Percentiles rank a stretch among this genome's conserved stretches.
Evolutionary conservation across 257 asterid species (phyloP).

Genomic region (Misopates orontium): DNA sequence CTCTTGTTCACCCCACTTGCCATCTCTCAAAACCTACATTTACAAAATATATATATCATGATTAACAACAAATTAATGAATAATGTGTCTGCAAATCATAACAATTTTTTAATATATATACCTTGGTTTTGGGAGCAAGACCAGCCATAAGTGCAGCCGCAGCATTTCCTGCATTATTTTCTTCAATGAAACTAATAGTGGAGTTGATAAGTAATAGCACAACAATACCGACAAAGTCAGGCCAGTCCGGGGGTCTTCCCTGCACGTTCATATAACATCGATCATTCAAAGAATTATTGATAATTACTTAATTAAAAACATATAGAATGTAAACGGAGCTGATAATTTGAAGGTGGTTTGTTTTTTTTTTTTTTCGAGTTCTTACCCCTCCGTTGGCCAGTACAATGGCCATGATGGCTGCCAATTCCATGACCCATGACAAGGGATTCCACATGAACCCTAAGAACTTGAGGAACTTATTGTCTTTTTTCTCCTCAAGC

Average conservation of each 20-base stretch:
- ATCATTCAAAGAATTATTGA: no score
- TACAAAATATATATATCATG: neutral
- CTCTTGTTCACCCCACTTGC: constrained; percentile 87
- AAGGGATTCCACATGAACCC: constrained; percentile 63
- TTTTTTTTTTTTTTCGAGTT: no score
- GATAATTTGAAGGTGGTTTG: neutral
- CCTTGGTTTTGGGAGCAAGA: constrained; percentile 50
- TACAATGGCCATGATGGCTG: constrained; percentile 57
- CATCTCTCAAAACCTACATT: constrained; percentile 73
- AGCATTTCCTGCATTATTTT: constrained; percentile 51
- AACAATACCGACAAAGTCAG: neutral
- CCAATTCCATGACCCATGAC: constrained; percentile 56
- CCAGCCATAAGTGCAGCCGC: constrained; percentile 45
- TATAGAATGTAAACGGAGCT: neutral
- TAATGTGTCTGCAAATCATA: no score
- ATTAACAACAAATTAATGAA: neutral
- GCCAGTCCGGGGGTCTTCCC: no score
- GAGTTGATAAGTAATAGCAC: constrained; percentile 44
- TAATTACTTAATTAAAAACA: no score
- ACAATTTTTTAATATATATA: no score
- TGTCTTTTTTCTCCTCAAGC: constrained; percentile 54
- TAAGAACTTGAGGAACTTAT: constrained; percentile 49
- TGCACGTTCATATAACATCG: no score
- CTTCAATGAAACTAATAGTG: constrained; percentile 46
- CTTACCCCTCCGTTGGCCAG: constrained; percentile 78